Conservation (phyloP, 2,329 filamentous ascomycete species). For the Conoideocrella luteorostrata region DNA sequence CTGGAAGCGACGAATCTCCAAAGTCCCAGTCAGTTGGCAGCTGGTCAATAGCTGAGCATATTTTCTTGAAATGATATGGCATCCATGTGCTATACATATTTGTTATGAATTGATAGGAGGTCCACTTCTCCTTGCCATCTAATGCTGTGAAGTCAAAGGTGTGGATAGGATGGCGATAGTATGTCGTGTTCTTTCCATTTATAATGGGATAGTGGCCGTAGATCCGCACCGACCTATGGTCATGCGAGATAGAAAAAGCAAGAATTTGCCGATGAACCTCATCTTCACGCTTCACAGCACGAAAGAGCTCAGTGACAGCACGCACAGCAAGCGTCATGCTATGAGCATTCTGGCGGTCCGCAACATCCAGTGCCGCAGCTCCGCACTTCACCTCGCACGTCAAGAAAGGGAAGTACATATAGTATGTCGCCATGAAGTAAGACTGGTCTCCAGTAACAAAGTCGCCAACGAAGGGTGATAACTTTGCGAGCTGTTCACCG, state of each 20-base stretch:
- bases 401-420: slow-evolving; percentile 44
- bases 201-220: slow-evolving; percentile 35
- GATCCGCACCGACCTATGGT: slow-evolving; percentile 24
- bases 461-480: slow-evolving; percentile 30
- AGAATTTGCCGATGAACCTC: too few species aligned
- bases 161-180: slow-evolving; percentile 31
- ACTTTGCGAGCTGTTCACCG: slow-evolving; percentile 31
- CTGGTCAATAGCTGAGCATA: slow-evolving; percentile 7
- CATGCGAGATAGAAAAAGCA: slow-evolving; percentile 30
- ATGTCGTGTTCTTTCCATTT: slow-evolving; percentile 25
- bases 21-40: slow-evolving; percentile 2
- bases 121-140: background rate
- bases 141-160: slow-evolving; percentile 23
- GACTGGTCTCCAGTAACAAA: slow-evolving; percentile 25
- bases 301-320: too few species aligned
- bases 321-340: slow-evolving; percentile 33
- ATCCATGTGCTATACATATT: background rate
- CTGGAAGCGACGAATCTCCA: background rate
- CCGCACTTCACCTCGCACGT: slow-evolving; percentile 41
- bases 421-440: slow-evolving; percentile 37
- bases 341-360: slow-evolving; percentile 33
- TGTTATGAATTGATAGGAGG: background rate
- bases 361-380: slow-evolving; percentile 26
- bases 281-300: too few species aligned
- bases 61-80: slow-evolving; percentile 5